These are phyloP conservation scores for Talaromyces funiculosus DNA, from an alignment of 2,329 filamentous ascomycete genomes.

Conservation along the genomic window DNA sequence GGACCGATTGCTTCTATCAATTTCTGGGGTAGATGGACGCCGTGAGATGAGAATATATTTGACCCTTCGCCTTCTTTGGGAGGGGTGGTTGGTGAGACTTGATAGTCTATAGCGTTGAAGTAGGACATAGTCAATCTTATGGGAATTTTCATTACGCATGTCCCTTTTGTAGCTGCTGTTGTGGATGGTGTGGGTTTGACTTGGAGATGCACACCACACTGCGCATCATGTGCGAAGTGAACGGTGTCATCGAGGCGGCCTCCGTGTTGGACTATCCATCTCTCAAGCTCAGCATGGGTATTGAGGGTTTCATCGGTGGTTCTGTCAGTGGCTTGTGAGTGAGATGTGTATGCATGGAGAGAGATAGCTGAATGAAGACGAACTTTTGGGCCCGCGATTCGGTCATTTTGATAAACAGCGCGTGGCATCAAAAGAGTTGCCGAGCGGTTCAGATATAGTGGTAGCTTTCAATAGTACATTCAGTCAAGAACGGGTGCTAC, in stretches of 20 bases:
- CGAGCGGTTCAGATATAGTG: too few species aligned
- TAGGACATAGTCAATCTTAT: constrained; percentile 33
- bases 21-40: constrained; percentile 40
- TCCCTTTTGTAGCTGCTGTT: constrained; percentile 19
- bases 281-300: constrained; percentile 25
- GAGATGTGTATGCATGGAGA: neutral
- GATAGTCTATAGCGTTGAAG: constrained; percentile 30
- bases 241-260: constrained; percentile 30
- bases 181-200: constrained; percentile 18
- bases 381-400: neutral
- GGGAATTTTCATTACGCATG: constrained; percentile 32
- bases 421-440: too few species aligned
- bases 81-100: neutral
- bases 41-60: constrained; percentile 25
- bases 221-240: constrained; percentile 28
- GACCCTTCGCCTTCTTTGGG: neutral
- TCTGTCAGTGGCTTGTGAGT: constrained; percentile 2
- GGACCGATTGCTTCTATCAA: constrained; percentile 51
- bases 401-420: neutral
- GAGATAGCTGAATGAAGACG: neutral
- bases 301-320: neutral
- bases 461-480: too few species aligned
- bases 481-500: too few species aligned
- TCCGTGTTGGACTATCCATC: constrained; percentile 29
- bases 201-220: constrained; percentile 32